Conservation (phyloP, 805 yeast genomes). For the Dipodascus geniculatus region DNA sequence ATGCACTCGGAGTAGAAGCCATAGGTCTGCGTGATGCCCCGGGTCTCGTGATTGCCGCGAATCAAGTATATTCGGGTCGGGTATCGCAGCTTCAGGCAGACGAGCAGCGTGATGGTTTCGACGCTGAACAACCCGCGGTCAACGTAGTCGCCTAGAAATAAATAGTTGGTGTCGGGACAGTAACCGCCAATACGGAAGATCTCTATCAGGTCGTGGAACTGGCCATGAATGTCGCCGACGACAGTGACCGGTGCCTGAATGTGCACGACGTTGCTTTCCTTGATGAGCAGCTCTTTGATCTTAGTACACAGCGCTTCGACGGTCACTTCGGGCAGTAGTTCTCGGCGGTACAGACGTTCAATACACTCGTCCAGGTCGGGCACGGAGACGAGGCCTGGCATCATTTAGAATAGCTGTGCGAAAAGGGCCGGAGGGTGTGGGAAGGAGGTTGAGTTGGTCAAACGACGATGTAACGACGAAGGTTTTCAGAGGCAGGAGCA, state of each 20-base stretch:
- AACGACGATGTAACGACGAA: background rate
- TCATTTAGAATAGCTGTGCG: background rate
- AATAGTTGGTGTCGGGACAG: conserved; percentile 86
- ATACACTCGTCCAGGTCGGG: conserved; percentile 58
- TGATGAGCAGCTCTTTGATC: conserved; percentile 66
- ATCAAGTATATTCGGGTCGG: conserved; percentile 74
- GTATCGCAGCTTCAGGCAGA: conserved; percentile 75
- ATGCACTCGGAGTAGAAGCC: conserved; percentile 95
- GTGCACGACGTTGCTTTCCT: conserved; percentile 80
- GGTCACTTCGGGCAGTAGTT: conserved; percentile 59
- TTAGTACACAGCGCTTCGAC: conserved; percentile 65
- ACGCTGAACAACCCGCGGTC: conserved; percentile 91
- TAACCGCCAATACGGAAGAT: conserved; percentile 89
- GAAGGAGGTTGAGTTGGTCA: background rate
- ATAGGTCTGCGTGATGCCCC: conserved; percentile 94
- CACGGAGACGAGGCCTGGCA: conserved; percentile 14
- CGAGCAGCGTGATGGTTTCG: conserved; percentile 77
- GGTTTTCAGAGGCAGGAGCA: background rate
- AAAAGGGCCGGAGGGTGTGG: background rate
- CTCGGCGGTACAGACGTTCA: conserved; percentile 50
- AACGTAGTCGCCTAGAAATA: conserved; percentile 91
- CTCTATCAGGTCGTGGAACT: conserved; percentile 85
- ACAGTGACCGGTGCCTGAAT: conserved; percentile 81
- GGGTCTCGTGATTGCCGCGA: conserved; percentile 92
- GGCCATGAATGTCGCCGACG: conserved; percentile 97